Percentiles rank a stretch among this genome's conserved stretches.
These are phyloP conservation scores for Heliosperma pusillum DNA, from an alignment of 148 eudicot species.

Conservation along the genomic window DNA sequence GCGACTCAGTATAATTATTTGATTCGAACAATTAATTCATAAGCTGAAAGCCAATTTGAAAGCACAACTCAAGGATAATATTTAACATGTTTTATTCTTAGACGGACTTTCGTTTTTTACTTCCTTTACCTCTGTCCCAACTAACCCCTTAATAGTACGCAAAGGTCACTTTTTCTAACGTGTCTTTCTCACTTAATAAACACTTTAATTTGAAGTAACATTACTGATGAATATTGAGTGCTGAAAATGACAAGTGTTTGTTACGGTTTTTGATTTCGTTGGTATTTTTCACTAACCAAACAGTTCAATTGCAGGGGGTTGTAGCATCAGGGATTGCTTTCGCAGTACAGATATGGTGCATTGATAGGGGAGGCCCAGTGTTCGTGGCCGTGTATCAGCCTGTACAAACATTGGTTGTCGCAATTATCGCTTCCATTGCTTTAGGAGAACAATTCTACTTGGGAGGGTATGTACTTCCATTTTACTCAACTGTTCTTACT, in stretches of 20 bases:
- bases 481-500: constrained; percentile 17
- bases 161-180: too few species aligned
- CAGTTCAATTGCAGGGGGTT: constrained; percentile 62
- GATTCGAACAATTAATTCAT: not conserved
- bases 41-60: not conserved
- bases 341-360: constrained; percentile 99
- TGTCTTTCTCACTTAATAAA: too few species aligned
- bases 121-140: too few species aligned
- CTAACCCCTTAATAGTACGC: too few species aligned
- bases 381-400: constrained; percentile 98
- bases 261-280: not conserved
- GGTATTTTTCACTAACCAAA: constrained; percentile 4
- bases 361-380: constrained; percentile 93
- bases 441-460: constrained; percentile 93
- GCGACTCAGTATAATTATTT: too few species aligned
- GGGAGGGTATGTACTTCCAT: constrained; percentile 68
- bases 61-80: too few species aligned
- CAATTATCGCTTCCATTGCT: constrained; percentile 85
- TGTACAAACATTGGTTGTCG: constrained; percentile 95
- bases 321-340: constrained; percentile 99
- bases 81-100: too few species aligned
- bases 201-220: too few species aligned
- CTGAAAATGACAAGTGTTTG: constrained; percentile 19
- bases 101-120: constrained; percentile 5
- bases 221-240: not conserved